Percentiles rank a stretch among this genome's conserved stretches.
These are phyloP conservation scores for Phoma sp. DNA, from an alignment of 2,329 filamentous ascomycete genomes.

Conservation along the genomic window DNA sequence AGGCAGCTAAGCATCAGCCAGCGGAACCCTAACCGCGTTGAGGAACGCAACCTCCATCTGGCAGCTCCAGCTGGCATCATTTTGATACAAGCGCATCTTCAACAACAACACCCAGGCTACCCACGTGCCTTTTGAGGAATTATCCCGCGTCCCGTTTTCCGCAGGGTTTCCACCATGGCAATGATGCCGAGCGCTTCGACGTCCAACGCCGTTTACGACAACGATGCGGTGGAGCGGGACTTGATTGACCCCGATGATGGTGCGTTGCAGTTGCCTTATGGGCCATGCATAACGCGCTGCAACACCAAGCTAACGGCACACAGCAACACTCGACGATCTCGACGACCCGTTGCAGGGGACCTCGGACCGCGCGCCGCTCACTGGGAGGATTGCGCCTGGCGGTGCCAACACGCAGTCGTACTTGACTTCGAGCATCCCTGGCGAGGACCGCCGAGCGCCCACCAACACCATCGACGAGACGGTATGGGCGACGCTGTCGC, in stretches of 20 bases:
- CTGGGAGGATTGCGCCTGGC: slow-evolving; percentile 75
- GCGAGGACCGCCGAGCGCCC: slow-evolving; percentile 88
- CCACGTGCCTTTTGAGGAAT: slow-evolving; percentile 32
- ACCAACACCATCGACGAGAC: slow-evolving; percentile 96
- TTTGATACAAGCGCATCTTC: slow-evolving; percentile 36
- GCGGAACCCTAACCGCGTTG: slow-evolving; percentile 32
- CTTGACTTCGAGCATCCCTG: slow-evolving; percentile 86
- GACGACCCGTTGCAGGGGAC: slow-evolving; percentile 78
- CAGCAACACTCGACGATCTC: slow-evolving; percentile 88
- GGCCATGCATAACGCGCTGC: slow-evolving; percentile 10
- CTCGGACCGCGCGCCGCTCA: slow-evolving; percentile 78
- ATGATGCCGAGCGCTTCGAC: slow-evolving; percentile 53
- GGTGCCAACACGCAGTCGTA: slow-evolving; percentile 72
- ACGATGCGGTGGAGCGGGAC: slow-evolving; percentile 56
- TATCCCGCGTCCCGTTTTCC: slow-evolving; percentile 29
- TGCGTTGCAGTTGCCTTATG: slow-evolving; percentile 36
- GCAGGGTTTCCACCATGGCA: slow-evolving; percentile 47
- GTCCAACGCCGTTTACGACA: slow-evolving; percentile 52
- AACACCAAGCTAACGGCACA: slow-evolving; percentile 20
- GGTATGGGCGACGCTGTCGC: slow-evolving; percentile 95
- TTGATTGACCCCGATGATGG: slow-evolving; percentile 61
- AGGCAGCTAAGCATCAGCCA: slow-evolving; percentile 24
- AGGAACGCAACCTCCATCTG: slow-evolving; percentile 15
- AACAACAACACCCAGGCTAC: slow-evolving; percentile 30
- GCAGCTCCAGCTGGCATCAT: slow-evolving; percentile 19